These are phyloP conservation scores for Graphilbum sp. DNA, from an alignment of 2,329 filamentous ascomycete genomes.

Conservation along the genomic window DNA sequence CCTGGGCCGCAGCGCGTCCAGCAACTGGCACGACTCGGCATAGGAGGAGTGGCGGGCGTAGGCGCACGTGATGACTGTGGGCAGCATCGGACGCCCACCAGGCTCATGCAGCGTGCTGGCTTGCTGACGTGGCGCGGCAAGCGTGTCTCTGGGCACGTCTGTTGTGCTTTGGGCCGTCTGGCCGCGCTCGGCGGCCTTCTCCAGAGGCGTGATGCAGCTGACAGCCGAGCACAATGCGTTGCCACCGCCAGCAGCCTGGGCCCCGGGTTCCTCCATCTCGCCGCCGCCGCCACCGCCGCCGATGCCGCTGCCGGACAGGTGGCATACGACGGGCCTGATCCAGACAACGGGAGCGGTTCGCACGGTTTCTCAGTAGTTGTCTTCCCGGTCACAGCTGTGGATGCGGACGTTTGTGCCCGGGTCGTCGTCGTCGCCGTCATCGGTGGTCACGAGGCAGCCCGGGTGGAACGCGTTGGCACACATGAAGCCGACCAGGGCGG, in stretches of 20 bases:
- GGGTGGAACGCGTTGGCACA: constrained; percentile 54
- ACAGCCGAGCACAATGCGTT: too few species aligned
- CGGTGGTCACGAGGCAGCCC: constrained; percentile 59
- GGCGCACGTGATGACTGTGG: constrained; percentile 44
- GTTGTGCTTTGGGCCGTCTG: too few species aligned
- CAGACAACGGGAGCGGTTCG: constrained; percentile 41
- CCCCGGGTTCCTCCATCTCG: constrained; percentile 54
- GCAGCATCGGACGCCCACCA: too few species aligned
- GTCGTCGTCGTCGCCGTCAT: constrained; percentile 21
- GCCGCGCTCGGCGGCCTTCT: too few species aligned
- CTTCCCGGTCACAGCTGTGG: constrained; percentile 73
- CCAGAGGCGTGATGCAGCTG: too few species aligned
- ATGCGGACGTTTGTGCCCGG: constrained; percentile 51
- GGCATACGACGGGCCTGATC: constrained; percentile 44
- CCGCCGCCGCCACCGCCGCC: constrained; percentile 27
- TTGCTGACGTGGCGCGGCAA: constrained; percentile 36
- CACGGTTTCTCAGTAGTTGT: constrained; percentile 33
- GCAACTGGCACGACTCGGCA: constrained; percentile 55
- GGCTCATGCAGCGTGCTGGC: too few species aligned
- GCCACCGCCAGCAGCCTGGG: constrained; percentile 52
- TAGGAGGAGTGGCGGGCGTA: constrained; percentile 87
- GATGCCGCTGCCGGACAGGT: constrained; percentile 18
- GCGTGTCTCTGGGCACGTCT: too few species aligned
- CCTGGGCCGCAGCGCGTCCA: constrained; percentile 50
- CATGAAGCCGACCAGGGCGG: constrained; percentile 54